These are phyloP conservation scores for Aspergillus hortae DNA, from an alignment of 2,329 filamentous ascomycete species.

Conservation along the genomic window DNA sequence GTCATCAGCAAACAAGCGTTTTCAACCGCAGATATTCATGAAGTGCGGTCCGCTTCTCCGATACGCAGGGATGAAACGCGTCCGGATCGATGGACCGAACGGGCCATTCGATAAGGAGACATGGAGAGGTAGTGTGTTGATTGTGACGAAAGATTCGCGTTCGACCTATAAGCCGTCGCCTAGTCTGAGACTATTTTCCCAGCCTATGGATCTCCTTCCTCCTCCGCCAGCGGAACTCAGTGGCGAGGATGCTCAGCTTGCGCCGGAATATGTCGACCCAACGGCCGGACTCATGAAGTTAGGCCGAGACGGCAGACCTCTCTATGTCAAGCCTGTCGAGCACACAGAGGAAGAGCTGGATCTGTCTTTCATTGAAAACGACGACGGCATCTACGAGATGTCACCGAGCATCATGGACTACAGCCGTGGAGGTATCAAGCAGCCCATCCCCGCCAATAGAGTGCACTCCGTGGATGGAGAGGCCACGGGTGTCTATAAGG, in stretches of 20 bases:
- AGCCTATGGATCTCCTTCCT: conserved; percentile 77
- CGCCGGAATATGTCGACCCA: conserved; percentile 80
- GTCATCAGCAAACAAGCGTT: conserved; percentile 57
- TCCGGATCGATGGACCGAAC: conserved; percentile 30
- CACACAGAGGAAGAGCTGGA: conserved; percentile 75
- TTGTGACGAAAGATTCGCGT: conserved; percentile 80
- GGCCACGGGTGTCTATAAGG: conserved; percentile 73
- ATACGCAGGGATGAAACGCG: conserved; percentile 77
- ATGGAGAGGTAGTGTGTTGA: conserved; percentile 94
- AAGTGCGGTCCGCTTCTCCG: conserved; percentile 88
- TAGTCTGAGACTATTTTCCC: conserved; percentile 77
- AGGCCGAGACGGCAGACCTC: conserved; percentile 75
- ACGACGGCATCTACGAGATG: conserved; percentile 77
- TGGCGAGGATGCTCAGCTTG: conserved; percentile 57
- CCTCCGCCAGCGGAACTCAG: conserved; percentile 69
- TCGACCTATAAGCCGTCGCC: conserved; percentile 80
- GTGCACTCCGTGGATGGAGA: conserved; percentile 64
- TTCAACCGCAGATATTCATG: conserved; percentile 78
- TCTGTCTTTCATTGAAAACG: conserved; percentile 73
- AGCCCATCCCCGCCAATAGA: conserved; percentile 47
- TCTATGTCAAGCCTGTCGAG: conserved; percentile 88
- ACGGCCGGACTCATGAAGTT: conserved; percentile 84
- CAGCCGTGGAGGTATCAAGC: conserved; percentile 34
- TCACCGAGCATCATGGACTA: conserved; percentile 47
- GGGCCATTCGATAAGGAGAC: conserved; percentile 62